Conservation (phyloP, 495 filamentous ascomycete species). For the Podospora conica region DNA sequence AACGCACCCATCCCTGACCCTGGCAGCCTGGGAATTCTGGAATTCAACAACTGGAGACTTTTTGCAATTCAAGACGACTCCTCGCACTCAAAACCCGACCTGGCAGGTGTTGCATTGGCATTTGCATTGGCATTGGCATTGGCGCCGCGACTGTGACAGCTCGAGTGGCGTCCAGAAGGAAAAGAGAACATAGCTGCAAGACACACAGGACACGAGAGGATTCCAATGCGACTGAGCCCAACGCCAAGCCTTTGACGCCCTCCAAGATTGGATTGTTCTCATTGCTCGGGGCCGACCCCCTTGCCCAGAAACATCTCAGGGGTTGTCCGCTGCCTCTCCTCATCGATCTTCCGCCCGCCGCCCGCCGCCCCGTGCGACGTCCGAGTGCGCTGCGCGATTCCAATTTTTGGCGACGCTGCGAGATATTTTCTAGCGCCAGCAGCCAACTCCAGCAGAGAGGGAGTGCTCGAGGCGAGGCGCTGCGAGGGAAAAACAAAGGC, state of each 20-base stretch:
- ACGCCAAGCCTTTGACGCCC: slow-evolving; percentile 11
- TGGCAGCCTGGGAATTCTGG: neutral
- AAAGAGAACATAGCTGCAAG: too few species aligned
- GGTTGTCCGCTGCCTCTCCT: slow-evolving; percentile 3
- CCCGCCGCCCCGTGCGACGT: slow-evolving; percentile 12
- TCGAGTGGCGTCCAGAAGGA: slow-evolving; percentile 4
- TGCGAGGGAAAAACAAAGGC: slow-evolving; percentile 5
- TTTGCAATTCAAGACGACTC: neutral
- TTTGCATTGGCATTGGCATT: too few species aligned
- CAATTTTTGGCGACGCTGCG: neutral
- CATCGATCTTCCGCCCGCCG: slow-evolving; percentile 2
- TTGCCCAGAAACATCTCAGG: slow-evolving; percentile 1
- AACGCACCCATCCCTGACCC: neutral
- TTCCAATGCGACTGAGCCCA: slow-evolving; percentile 1
- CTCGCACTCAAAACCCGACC: neutral
- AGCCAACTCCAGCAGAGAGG: neutral
- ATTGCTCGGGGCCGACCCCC: neutral
- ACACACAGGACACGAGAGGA: neutral
- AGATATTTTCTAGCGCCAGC: neutral
- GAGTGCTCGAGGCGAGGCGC: neutral
- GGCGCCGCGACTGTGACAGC: neutral
- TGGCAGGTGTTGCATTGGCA: too few species aligned
- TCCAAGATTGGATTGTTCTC: neutral
- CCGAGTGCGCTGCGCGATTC: slow-evolving; percentile 6
- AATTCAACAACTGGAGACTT: neutral